These are phyloP conservation scores for Fraxinus floribunda DNA, from an alignment of 305 asterid genomes.

Conservation along the genomic window DNA sequence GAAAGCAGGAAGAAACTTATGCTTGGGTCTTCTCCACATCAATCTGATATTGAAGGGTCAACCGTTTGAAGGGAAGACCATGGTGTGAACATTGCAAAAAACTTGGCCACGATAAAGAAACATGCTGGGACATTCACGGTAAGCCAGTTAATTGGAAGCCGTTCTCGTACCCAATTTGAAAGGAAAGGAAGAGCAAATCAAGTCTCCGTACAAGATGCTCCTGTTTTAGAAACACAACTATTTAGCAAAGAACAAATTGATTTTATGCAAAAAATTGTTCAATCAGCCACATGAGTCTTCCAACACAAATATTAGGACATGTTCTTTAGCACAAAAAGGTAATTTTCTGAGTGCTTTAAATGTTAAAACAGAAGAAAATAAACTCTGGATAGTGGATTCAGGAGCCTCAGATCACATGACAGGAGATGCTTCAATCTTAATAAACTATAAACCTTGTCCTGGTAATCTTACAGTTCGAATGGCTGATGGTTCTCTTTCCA, in stretches of 20 bases:
- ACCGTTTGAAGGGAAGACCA: background rate
- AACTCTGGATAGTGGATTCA: background rate
- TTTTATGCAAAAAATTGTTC: background rate
- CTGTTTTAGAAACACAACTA: background rate
- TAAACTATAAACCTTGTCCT: background rate
- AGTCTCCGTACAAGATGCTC: background rate
- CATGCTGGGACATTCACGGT: background rate
- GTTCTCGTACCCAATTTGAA: background rate
- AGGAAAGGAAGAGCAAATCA: background rate
- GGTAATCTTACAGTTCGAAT: no score
- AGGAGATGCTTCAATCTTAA: background rate
- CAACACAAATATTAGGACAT: background rate
- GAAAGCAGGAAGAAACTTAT: background rate
- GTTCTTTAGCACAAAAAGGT: background rate
- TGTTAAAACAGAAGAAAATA: background rate
- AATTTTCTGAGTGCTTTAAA: background rate
- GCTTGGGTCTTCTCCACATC: background rate
- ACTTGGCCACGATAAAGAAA: background rate
- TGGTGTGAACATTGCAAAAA: background rate
- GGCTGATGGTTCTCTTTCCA: background rate
- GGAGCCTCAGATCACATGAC: background rate
- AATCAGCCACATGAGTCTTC: background rate
- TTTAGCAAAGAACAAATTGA: background rate
- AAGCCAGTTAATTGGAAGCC: background rate
- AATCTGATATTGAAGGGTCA: background rate